Conservation (phyloP, 2,329 filamentous ascomycete genomes). For the Diaporthe velutina region DNA sequence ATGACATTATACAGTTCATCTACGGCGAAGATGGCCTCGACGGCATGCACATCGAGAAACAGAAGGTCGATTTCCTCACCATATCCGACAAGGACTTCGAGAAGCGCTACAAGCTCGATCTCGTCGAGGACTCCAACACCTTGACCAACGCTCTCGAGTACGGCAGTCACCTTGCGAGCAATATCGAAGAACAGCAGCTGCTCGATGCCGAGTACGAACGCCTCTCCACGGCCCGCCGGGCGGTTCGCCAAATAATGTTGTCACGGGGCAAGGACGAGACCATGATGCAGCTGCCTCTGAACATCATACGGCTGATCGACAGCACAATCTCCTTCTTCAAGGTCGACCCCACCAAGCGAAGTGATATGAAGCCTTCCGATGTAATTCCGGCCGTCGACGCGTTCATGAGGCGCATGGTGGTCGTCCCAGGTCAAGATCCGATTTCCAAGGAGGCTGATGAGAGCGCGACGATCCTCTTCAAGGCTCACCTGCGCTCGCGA, state of each 20-base stretch:
- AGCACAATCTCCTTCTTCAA: constrained; percentile 92
- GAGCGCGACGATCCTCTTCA: constrained; percentile 92
- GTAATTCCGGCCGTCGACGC: constrained; percentile 84
- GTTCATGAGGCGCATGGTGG: constrained; percentile 81
- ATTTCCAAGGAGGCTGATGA: constrained; percentile 89
- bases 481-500: constrained; percentile 88
- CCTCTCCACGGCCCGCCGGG: constrained; percentile 79
- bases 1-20: constrained; percentile 96
- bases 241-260: constrained; percentile 76
- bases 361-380: constrained; percentile 89
- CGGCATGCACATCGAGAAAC: constrained; percentile 92
- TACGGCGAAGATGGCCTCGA: constrained; percentile 98
- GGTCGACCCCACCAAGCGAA: constrained; percentile 86
- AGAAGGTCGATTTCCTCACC: constrained; percentile 87
- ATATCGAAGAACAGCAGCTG: constrained; percentile 86
- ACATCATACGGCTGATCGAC: constrained; percentile 90
- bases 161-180: constrained; percentile 86
- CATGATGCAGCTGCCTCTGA: constrained; percentile 91
- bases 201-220: constrained; percentile 91
- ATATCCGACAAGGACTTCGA: constrained; percentile 84
- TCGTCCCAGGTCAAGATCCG: constrained; percentile 86
- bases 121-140: constrained; percentile 75
- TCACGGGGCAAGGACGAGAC: constrained; percentile 80
- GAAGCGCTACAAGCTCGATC: constrained; percentile 85
- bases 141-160: constrained; percentile 82